Base-by-base conservation (phyloP, 2,329 filamentous ascomycete genomes). In the Penicillium freii region DNA sequence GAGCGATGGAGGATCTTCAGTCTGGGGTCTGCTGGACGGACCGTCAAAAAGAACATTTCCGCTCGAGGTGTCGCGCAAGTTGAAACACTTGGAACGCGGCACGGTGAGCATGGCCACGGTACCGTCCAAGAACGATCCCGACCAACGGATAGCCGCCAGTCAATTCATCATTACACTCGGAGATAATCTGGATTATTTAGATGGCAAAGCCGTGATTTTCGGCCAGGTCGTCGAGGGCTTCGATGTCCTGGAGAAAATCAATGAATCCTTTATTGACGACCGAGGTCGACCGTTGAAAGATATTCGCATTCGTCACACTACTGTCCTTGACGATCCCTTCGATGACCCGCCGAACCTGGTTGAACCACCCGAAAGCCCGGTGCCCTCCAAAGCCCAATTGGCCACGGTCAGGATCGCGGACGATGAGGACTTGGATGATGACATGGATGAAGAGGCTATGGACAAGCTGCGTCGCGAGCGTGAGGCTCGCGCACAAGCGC, bases 61-160 rank as follows among this genome's bases (percentile, higher is more conserved):
- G 10, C 89, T 92, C n/a, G 85, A 92, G 62, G 88, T 97, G 67
- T 86, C 92, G 65, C 88, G 88, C 6, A 96, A 93, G 72, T 79
- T 96, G 66, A 96, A 94, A 74, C 94, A 99, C 75, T 78, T 84
- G 40, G 91, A 96, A 73, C 87, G 90, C 65, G 93, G 93, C 54
- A 97, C 91, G 15, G 92, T 99, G 60, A 97, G 92, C 78, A 96
- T 97, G 91, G 94, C 93, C n/a, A 97, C 93, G 0, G 90, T 87
- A 19, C 88, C 90, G 0, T 85, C 88, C 10, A 79, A 87, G 4
- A 82, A 83, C 17, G 89, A 97, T 69, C 88, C 90, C 3, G 92
- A 97, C 66, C 86, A 87, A 58, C 86, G 92, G 33, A 78, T 96
- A 44, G 92, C 92, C 0, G 92, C 84, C 7, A 96, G 92, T 66